Conservation (phyloP, 2,329 filamentous ascomycete genomes). For the Dactylonectria estremocensis region DNA sequence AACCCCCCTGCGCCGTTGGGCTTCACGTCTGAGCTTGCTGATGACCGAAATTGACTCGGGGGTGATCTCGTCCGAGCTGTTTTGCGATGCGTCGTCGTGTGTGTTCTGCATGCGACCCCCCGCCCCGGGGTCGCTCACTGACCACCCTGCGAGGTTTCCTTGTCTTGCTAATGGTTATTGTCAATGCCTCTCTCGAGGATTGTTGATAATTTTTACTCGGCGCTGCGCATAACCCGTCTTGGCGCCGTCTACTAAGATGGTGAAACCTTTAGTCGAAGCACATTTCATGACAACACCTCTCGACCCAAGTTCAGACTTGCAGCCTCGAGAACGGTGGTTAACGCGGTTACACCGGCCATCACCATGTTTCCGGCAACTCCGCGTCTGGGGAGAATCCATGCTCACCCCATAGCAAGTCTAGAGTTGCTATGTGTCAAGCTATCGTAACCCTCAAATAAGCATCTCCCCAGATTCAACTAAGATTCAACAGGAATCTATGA, state of each 20-base stretch:
- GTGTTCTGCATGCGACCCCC: neutral
- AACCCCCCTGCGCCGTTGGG: slow-evolving; percentile 22
- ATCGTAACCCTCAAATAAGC: neutral
- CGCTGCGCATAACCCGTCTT: neutral
- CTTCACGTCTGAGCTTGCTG: slow-evolving; percentile 9
- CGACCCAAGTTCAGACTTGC: neutral
- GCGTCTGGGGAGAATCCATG: neutral
- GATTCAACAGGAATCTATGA: neutral
- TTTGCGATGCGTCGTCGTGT: neutral
- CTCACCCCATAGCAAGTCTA: neutral
- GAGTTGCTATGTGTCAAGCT: neutral
- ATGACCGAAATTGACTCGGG: slow-evolving; percentile 19
- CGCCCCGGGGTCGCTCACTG: slow-evolving; percentile 10
- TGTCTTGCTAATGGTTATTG: neutral
- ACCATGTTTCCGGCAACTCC: neutral
- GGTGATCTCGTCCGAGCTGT: slow-evolving; percentile 1
- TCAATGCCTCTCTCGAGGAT: neutral
- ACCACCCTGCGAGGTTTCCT: slow-evolving; percentile 1
- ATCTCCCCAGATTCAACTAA: neutral
- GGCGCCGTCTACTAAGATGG: neutral
- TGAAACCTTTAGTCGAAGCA: slow-evolving; percentile 2
- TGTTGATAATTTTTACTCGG: neutral
- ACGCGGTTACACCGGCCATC: neutral
- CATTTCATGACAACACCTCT: neutral
- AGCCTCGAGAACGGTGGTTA: neutral